phyloP scores from a whole-genome alignment of 495 filamentous ascomycete genomes.

The Cercophora sp. region DNA sequence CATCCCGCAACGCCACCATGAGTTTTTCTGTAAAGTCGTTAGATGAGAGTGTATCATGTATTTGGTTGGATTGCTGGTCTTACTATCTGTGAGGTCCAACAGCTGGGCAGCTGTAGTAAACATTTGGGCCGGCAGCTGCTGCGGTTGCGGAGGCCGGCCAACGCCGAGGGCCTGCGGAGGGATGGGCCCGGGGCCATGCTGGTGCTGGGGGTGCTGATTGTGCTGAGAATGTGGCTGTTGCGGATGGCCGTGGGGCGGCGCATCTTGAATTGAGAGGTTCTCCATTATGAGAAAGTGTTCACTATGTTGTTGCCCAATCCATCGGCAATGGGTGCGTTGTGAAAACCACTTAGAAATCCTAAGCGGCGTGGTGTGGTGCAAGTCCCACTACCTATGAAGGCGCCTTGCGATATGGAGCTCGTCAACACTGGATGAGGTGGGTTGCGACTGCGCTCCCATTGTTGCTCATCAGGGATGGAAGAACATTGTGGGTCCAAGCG shows the following conservation, averaged over 20 bases:
- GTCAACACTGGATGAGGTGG: too few species aligned
- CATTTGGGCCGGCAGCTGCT: constrained; percentile 79
- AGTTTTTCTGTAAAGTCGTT: constrained; percentile 71
- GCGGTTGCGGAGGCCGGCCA: constrained; percentile 41
- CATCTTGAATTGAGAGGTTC: constrained; percentile 43
- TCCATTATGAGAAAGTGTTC: constrained; percentile 40
- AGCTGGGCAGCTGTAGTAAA: constrained; percentile 96
- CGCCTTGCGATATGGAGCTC: too few species aligned
- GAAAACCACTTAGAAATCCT: too few species aligned
- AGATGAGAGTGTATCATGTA: not conserved
- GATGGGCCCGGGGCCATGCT: constrained; percentile 21
- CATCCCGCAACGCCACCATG: constrained; percentile 82
- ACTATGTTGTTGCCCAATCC: constrained; percentile 3
- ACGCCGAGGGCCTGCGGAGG: constrained; percentile 17
- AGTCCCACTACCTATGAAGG: too few species aligned
- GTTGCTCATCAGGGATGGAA: too few species aligned
- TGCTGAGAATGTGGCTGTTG: too few species aligned
- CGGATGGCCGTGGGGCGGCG: constrained; percentile 30
- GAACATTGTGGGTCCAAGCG: too few species aligned
- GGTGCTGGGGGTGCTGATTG: too few species aligned
- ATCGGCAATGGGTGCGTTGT: too few species aligned
- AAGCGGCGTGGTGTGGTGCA: too few species aligned
- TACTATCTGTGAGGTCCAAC: constrained; percentile 94
- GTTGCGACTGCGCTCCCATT: too few species aligned
- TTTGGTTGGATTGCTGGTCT: constrained; percentile 25